Evolutionary conservation across 2,329 filamentous ascomycete species (phyloP), one percentile per base, ranked within the genome.

Genomic region (Penicillium sp.): DNA sequence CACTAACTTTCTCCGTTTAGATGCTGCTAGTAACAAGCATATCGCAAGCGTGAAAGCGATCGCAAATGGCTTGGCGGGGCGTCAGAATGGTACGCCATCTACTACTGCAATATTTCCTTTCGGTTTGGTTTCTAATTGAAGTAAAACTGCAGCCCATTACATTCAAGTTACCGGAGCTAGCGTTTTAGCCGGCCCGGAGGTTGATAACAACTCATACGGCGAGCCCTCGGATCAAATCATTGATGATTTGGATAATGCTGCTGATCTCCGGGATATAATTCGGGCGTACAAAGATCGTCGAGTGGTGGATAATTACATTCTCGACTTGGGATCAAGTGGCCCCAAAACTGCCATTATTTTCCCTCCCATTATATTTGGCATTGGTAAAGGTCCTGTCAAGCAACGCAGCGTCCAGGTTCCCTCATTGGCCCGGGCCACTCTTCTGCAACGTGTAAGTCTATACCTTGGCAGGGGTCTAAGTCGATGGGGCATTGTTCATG

Each of bases 291-390:
- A 72, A 82, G 62, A 78, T 24, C 88, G 90, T 71, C 82, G 87
- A 24, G 76, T 85, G 59, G 82, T 89, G 4, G 89, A 92, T 69
- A 83, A 85, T 67, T 78, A 89, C 32, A 80, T 90, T 22, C 74
- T 87, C 0, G 75, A 69, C 0, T 75, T 79, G 0, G 74, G 73
- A 6, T 69, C 71, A 4, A 66, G 71, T 47, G 74, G 77, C 42
- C 71, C 74, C 5, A 83, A 82, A 65, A 84, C 83, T 0, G 84
- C 81, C 14, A 81, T 89, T 31, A 77, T 89, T 2, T 87, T 82
- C 59, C 85, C 86, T 11, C 84, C 85, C 0, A 82, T 80, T 5
- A 88, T 89, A 61, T 84, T 83, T 67, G 82, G 81, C 29, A 60
- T 59, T 2, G 82, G 82, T 8, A 70, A 76, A 38, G 82, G 83